Evolutionary conservation across 2,329 filamentous ascomycete genomes (phyloP).

Genomic region (Calonectria multiphialidica): DNA sequence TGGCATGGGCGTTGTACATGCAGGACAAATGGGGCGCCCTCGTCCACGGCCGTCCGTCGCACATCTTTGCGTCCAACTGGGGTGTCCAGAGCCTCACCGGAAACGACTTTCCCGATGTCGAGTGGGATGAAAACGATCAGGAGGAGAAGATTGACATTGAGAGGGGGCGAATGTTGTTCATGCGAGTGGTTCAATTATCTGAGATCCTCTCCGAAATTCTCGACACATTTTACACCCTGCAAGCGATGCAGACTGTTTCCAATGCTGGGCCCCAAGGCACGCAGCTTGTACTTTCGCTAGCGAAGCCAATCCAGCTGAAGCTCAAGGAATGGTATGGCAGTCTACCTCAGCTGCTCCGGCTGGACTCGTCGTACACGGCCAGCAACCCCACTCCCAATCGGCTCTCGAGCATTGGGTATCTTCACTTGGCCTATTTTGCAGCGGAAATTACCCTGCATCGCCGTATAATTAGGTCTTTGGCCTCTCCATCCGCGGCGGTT

Average conservation of each 20-base stretch:
- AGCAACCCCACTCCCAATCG: constrained; percentile 54
- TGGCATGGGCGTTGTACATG: constrained; percentile 94
- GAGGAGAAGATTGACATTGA: constrained; percentile 76
- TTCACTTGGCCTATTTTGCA: constrained; percentile 93
- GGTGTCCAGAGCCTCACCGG: constrained; percentile 75
- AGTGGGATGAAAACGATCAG: constrained; percentile 71
- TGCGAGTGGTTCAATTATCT: constrained; percentile 81
- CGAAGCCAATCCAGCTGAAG: constrained; percentile 86
- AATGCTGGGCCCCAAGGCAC: constrained; percentile 78
- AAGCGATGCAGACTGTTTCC: constrained; percentile 77
- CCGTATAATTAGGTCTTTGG: constrained; percentile 86
- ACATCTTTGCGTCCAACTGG: constrained; percentile 79
- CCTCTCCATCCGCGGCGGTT: constrained; percentile 56
- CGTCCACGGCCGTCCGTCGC: constrained; percentile 87
- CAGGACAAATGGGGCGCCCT: constrained; percentile 93
- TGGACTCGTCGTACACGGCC: constrained; percentile 69
- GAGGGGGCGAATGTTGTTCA: constrained; percentile 77
- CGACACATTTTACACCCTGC: constrained; percentile 85
- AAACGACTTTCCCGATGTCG: constrained; percentile 80
- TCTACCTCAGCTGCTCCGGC: constrained; percentile 72
- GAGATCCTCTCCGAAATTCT: constrained; percentile 84
- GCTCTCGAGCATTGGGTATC: constrained; percentile 76
- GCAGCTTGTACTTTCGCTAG: constrained; percentile 78
- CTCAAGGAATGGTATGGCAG: constrained; percentile 85
- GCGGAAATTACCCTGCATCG: constrained; percentile 94